These are phyloP conservation scores for Dendrobium officinale DNA, from an alignment of 106 monocot species.

Conservation along the genomic window DNA sequence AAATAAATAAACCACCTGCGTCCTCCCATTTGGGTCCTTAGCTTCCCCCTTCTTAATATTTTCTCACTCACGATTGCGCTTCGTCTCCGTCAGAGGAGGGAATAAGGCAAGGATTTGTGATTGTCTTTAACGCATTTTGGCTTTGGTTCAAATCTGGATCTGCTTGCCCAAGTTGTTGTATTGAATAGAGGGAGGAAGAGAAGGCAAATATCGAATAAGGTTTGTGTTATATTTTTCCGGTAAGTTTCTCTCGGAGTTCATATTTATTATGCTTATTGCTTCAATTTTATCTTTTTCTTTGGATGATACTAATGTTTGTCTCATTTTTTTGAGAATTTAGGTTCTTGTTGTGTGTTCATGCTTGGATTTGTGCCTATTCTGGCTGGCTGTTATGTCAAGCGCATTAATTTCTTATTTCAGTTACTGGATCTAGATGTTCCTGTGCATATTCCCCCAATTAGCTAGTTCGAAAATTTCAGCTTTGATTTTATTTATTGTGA, in stretches of 20 bases:
- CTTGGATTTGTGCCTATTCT: neutral
- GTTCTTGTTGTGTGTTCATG: neutral
- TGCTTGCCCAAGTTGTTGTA: neutral
- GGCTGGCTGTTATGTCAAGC: no score
- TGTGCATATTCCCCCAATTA: neutral
- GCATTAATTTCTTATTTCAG: neutral
- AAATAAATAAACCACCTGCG: no score
- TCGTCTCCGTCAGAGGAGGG: neutral
- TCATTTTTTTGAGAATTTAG: neutral
- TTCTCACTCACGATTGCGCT: neutral
- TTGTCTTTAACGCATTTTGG: neutral
- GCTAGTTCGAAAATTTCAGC: neutral
- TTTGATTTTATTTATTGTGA: neutral
- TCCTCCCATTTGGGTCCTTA: no score
- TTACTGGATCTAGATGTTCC: neutral
- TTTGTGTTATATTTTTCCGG: neutral
- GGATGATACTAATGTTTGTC: neutral
- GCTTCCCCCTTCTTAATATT: neutral
- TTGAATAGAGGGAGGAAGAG: neutral
- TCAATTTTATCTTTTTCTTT: neutral
- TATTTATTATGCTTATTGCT: neutral
- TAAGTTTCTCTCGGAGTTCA: neutral
- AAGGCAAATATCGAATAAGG: neutral
- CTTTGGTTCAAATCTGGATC: neutral
- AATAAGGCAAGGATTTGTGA: neutral